Evolutionary conservation across 2,329 filamentous ascomycete species (phyloP), one percentile per base, ranked within the genome.

Genomic region (Pestalotiopsis sp.): DNA sequence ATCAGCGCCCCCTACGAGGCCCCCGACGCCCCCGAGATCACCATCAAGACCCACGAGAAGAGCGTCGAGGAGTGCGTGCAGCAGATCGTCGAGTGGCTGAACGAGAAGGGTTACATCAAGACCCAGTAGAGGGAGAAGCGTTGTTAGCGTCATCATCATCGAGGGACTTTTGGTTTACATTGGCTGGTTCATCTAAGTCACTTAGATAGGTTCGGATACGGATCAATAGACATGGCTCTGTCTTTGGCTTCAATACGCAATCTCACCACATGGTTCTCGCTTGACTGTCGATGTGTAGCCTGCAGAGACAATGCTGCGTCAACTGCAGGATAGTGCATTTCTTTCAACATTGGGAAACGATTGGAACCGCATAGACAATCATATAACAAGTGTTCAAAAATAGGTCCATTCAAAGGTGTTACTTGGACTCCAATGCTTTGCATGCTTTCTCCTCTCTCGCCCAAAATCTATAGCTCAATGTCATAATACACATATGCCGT

Each of bases 401-500:
- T 23, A 23, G 31, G 27, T 62, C 59, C 59, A 62, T 62, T 62
- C 1, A 36, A 13, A 20, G 31, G 31, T 39, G 17, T 31, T 62
- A 52, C 39, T 65, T 65, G 38, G 41, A 65, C 38, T 4, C 25
- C 7, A 23, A 25, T 52, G 14, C 12, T 20, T 27, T 11, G 13
- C 20, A n/a, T 49, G 39, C 38, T 65, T 14, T 52, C 62, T 49
- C 58, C 12, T 45, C 31, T 14, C 27, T 61, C 66, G 61, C 41
- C 6, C 13, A 45, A 25, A 20, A 36, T 71, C 72, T 77, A 78
- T 67, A 98, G 90, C 78, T 96, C 93, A 78, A 98, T 93, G 79
- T 97, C 94, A 82, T 98, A 99, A 85, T 95, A 98, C 78, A 98
- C 96, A 82, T 97, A 99, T 56, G 96, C 92, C 70, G 94, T 96